Percentiles rank a stretch among this genome's conserved stretches.
Conservation (phyloP, 345 rosid genomes). For the Microcos paniculata region DNA sequence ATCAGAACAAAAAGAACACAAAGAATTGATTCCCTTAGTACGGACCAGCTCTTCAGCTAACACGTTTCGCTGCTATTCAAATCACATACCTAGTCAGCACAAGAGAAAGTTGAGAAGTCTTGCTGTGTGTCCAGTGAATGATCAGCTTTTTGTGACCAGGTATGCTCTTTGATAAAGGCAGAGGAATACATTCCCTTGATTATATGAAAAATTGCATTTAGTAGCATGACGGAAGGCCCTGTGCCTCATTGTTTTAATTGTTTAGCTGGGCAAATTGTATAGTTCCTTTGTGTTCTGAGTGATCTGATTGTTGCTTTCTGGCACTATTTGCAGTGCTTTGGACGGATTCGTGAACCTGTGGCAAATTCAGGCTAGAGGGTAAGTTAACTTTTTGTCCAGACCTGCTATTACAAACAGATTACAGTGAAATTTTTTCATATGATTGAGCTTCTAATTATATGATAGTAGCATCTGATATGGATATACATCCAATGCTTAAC, state of each 20-base stretch:
- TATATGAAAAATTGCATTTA: neutral
- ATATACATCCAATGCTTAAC: neutral
- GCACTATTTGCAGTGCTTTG: slow-evolving; percentile 42
- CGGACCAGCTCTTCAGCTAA: slow-evolving; percentile 49
- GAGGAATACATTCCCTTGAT: neutral
- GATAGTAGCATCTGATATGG: neutral
- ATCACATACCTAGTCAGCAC: slow-evolving; percentile 82
- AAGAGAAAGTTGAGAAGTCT: slow-evolving; percentile 91
- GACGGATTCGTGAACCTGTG: slow-evolving; percentile 58
- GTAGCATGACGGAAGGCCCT: neutral
- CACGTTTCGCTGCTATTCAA: slow-evolving; percentile 50
- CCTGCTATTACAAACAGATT: neutral
- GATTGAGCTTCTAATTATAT: neutral
- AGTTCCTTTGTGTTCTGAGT: neutral
- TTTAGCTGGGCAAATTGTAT: neutral
- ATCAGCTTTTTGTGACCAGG: slow-evolving; percentile 88
- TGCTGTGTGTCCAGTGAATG: slow-evolving; percentile 67
- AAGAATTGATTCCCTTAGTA: slow-evolving; percentile 70
- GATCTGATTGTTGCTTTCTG: slow-evolving; percentile 26
- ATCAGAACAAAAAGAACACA: slow-evolving; percentile 74
- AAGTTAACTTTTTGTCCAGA: neutral
- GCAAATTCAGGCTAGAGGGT: slow-evolving; percentile 61
- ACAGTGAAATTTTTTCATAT: neutral
- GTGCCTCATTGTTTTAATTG: neutral
- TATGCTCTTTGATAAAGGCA: slow-evolving; percentile 16